Conservation (phyloP, 73 alveolate genomes). For the Loxodes magnus region DNA sequence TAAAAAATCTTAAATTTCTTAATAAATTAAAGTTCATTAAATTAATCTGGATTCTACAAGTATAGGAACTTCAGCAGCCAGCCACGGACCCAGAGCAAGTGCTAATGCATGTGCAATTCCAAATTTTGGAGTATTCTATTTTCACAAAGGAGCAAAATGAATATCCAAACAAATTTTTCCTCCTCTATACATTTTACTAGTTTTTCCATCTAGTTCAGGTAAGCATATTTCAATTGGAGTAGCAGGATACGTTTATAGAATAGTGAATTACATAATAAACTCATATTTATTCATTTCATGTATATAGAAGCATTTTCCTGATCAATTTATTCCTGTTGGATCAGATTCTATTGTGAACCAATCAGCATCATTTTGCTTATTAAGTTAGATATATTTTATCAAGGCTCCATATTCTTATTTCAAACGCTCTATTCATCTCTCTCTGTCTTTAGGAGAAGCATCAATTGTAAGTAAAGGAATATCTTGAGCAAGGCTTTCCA, state of each 20-base stretch:
- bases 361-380: slow-evolving; percentile 82
- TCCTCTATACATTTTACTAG: slow-evolving; percentile 97
- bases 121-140: slow-evolving; percentile 83
- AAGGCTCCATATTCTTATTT: slow-evolving; percentile 87
- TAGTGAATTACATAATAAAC: slow-evolving; percentile 87
- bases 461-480: slow-evolving; percentile 69
- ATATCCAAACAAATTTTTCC: slow-evolving; percentile 94
- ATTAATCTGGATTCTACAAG: too few species aligned
- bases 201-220: slow-evolving; percentile 96
- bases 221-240: slow-evolving; percentile 89
- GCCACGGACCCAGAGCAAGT: slow-evolving; percentile 96
- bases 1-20: too few species aligned
- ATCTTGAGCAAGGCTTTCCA: slow-evolving; percentile 20
- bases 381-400: slow-evolving; percentile 77
- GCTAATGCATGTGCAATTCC: slow-evolving; percentile 97
- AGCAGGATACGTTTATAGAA: slow-evolving; percentile 93
- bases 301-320: slow-evolving; percentile 95
- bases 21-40: too few species aligned
- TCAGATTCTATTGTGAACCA: slow-evolving; percentile 91
- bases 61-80: slow-evolving; percentile 97
- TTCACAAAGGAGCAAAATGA: slow-evolving; percentile 97
- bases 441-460: slow-evolving; percentile 94
- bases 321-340: slow-evolving; percentile 90
- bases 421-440: slow-evolving; percentile 87
- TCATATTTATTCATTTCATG: slow-evolving; percentile 82